Evolutionary conservation across 495 filamentous ascomycete species (phyloP).

Genomic region (Daldinia vernicosa): DNA sequence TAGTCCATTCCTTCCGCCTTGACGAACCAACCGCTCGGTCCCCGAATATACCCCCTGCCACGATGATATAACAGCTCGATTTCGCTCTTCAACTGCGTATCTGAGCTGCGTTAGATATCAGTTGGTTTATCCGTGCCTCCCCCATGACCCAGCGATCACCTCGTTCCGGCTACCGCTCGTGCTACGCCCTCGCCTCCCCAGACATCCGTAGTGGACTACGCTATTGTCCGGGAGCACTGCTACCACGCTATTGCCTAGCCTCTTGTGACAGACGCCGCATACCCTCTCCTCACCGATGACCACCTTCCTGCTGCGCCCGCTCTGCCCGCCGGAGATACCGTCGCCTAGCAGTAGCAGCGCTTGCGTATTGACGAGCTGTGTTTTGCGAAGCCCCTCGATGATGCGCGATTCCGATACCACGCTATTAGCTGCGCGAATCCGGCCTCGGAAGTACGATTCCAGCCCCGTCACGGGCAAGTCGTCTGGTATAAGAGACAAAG

Average conservation of each 20-base stretch:
- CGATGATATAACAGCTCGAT: background rate
- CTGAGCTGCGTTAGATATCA: background rate
- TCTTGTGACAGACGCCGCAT: slow-evolving; percentile 90
- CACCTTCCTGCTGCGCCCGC: slow-evolving; percentile 74
- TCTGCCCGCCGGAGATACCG: slow-evolving; percentile 61
- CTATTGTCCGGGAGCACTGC: slow-evolving; percentile 62
- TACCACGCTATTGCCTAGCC: slow-evolving; percentile 89
- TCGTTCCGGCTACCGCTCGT: slow-evolving; percentile 33
- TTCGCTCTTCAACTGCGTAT: background rate
- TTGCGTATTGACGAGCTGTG: slow-evolving; percentile 75
- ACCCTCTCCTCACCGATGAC: slow-evolving; percentile 85
- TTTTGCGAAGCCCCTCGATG: slow-evolving; percentile 75
- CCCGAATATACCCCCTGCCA: slow-evolving; percentile 18
- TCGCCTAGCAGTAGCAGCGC: slow-evolving; percentile 75
- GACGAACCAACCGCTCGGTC: background rate
- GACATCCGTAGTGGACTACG: slow-evolving; percentile 88
- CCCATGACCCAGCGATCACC: slow-evolving; percentile 42
- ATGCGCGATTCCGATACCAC: slow-evolving; percentile 80
- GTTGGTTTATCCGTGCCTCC: slow-evolving; percentile 25
- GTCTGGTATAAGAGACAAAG: slow-evolving; percentile 85
- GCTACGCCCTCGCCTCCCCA: slow-evolving; percentile 48
- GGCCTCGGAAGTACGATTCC: slow-evolving; percentile 89
- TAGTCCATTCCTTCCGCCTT: background rate
- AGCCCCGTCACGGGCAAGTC: slow-evolving; percentile 78
- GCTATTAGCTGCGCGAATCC: slow-evolving; percentile 87